Evolutionary conservation across 805 yeast species (phyloP).

Genomic region (Ogataea paraovalis): DNA sequence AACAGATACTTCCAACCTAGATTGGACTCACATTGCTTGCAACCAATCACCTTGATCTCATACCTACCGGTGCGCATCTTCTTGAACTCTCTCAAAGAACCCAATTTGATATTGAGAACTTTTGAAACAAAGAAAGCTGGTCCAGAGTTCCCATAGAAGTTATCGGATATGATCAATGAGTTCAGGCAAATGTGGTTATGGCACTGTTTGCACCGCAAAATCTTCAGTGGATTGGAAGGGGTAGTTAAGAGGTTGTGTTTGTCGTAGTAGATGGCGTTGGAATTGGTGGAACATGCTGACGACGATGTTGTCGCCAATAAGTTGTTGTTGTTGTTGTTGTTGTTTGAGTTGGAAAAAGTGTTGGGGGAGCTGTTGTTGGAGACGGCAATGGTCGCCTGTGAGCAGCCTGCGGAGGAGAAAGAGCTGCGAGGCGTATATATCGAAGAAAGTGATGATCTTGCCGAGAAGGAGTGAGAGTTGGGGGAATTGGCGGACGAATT

Average conservation of each 20-base stretch:
- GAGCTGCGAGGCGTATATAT: constrained; percentile 12
- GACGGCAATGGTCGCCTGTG: not conserved
- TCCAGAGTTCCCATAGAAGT: constrained; percentile 32
- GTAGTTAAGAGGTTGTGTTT: constrained; percentile 1
- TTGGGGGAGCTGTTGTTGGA: not conserved
- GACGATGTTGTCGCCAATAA: not conserved
- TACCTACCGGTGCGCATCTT: constrained; percentile 33
- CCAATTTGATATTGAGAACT: constrained; percentile 26
- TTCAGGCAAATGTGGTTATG: constrained; percentile 32
- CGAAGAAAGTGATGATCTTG: constrained; percentile 16
- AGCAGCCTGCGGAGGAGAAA: constrained; percentile 3
- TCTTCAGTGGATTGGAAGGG: constrained; percentile 4
- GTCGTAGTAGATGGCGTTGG: not conserved
- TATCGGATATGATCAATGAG: constrained; percentile 29
- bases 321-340: not conserved
- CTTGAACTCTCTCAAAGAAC: constrained; percentile 19
- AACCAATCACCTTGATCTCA: constrained; percentile 26
- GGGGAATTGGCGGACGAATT: constrained; percentile 6
- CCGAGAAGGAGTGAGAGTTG: constrained; percentile 6
- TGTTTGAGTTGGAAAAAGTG: not conserved
- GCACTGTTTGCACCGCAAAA: constrained; percentile 31
- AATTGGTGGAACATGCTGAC: not conserved
- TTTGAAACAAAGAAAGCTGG: constrained; percentile 31
- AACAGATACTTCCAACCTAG: constrained; percentile 35
- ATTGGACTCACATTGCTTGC: constrained; percentile 28